These are phyloP conservation scores for Suhomyces coccinellae DNA, from an alignment of 1,139 yeast species.

Conservation along the genomic window DNA sequence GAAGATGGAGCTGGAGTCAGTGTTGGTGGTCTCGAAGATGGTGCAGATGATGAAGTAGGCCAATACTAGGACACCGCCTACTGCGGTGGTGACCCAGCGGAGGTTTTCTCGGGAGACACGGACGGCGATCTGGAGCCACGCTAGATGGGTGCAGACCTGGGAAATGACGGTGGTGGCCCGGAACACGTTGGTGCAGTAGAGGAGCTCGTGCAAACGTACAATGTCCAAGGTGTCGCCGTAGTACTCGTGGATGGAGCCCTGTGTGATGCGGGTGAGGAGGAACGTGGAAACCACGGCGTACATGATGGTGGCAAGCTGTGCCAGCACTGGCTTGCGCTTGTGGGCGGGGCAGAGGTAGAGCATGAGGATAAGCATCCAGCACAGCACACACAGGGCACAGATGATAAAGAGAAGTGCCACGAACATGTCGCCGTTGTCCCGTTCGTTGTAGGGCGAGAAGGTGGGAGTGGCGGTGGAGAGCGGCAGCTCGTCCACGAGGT, in stretches of 20 bases:
- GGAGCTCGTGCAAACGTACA: slow-evolving; percentile 28
- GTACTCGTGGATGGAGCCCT: slow-evolving; percentile 36
- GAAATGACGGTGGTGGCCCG: slow-evolving; percentile 33
- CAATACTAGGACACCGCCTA: slow-evolving; percentile 23
- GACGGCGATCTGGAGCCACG: slow-evolving; percentile 42
- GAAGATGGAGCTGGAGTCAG: slow-evolving; percentile 16
- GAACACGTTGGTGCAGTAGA: slow-evolving; percentile 32
- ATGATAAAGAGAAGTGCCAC: slow-evolving; percentile 45
- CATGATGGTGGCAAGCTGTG: slow-evolving; percentile 48
- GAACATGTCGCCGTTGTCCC: slow-evolving; percentile 45
- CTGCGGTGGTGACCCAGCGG: slow-evolving; percentile 20
- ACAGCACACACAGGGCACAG: slow-evolving; percentile 43
- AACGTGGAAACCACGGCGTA: slow-evolving; percentile 47
- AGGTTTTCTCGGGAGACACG: slow-evolving; percentile 24
- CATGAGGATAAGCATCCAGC: slow-evolving; percentile 56
- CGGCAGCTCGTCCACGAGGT: slow-evolving; percentile 12
- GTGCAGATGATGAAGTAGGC: slow-evolving; percentile 22
- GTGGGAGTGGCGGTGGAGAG: slow-evolving; percentile 1
- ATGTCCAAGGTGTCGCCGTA: slow-evolving; percentile 39
- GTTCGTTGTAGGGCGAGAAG: slow-evolving; percentile 25
- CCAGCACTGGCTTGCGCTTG: slow-evolving; percentile 48
- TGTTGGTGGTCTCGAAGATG: slow-evolving; percentile 15
- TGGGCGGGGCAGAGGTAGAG: slow-evolving; percentile 43
- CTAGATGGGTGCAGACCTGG: slow-evolving; percentile 36
- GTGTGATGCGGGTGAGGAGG: slow-evolving; percentile 38